Percentiles rank a stretch among this genome's conserved stretches.
Conservation (phyloP, 2,329 filamentous ascomycete genomes). For the Aspergillus bombycis region DNA sequence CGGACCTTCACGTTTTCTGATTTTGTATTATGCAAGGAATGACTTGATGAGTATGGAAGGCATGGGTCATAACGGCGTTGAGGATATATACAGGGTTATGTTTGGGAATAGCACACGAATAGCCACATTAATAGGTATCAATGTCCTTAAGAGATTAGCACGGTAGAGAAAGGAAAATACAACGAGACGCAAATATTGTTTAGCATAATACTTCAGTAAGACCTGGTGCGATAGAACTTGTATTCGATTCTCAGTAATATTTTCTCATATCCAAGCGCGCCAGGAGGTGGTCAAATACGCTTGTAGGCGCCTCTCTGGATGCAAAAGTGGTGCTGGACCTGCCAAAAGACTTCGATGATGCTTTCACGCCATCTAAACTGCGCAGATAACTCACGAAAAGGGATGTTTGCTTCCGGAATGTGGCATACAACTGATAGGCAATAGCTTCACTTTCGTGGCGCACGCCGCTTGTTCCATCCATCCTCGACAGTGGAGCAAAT, state of each 20-base stretch:
- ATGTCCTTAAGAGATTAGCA: background rate
- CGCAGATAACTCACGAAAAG: constrained; percentile 74
- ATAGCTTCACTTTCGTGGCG: constrained; percentile 43
- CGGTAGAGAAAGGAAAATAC: background rate
- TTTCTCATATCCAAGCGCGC: constrained; percentile 71
- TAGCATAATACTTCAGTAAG: background rate
- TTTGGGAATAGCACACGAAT: background rate
- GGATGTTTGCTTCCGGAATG: constrained; percentile 71
- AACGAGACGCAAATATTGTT: background rate
- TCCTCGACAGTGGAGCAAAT: constrained; percentile 58
- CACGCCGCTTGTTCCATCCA: constrained; percentile 43
- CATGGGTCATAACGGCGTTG: background rate
- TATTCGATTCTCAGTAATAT: constrained; percentile 56
- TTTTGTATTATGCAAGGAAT: background rate
- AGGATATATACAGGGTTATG: background rate
- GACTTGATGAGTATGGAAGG: background rate
- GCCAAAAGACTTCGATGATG: constrained; percentile 43
- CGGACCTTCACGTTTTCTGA: constrained; percentile 76
- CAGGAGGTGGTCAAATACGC: constrained; percentile 69
- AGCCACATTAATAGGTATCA: background rate
- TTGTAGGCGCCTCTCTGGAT: constrained; percentile 50
- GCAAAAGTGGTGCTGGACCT: constrained; percentile 29
- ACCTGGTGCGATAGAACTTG: background rate
- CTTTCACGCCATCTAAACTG: constrained; percentile 67
- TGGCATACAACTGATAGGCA: constrained; percentile 60